Base-by-base conservation (phyloP, 2,329 filamentous ascomycete species). In the Colletotrichum karsti region DNA sequence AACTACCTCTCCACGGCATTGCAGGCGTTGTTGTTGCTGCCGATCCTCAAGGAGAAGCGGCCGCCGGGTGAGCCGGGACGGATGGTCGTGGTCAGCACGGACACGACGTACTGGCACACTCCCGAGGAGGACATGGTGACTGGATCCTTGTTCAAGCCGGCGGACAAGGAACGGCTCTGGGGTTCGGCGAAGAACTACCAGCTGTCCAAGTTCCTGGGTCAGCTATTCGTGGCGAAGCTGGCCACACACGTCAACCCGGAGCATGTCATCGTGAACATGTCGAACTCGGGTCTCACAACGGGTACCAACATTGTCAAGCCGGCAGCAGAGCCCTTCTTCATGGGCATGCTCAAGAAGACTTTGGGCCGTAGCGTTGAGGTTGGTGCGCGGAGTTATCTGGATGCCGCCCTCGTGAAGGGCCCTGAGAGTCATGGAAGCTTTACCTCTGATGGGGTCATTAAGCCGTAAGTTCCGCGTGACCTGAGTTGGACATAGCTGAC, bases 361-460 rank as follows among this genome's bases (percentile, higher is more conserved):
- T 59, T 72, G 1, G 80, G 70, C 1, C 73, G 80, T n/a, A 76
- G 67, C 13, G 48, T 76, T 13, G 72, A 75, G 20, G 78, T 80
- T 3, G 85, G 81, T 4, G 83, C 83, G 1, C 79, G 78, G 55
- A 82, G 79, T 2, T 85, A 82, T 69, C 62, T 87, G 5, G 83
- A 87, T 69, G 84, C 84, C 0, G 75, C 74, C 0, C 74, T 84
- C 0, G 74, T 77, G 1, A 80, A 86, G 68, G 85, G 84, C 0
- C 78, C 77, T 51, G 84, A 86, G 72, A 82, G 81, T 2, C 85
- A 87, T 72, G 84, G 84, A 1, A 82, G 80, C 42, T 85, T 82
- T 64, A 41, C 86, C 0, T 84, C 82, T 75, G 80, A 81, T 62
- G 85, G 82, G 78, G 73, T 81, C 12, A 80, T 86, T 33, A 69